A percentile compares a stretch with the other conserved stretches of the same genome.
Evolutionary conservation across 1,284 basidiomycete genomes (phyloP).

Genomic region (Melampsora larici-populina): DNA sequence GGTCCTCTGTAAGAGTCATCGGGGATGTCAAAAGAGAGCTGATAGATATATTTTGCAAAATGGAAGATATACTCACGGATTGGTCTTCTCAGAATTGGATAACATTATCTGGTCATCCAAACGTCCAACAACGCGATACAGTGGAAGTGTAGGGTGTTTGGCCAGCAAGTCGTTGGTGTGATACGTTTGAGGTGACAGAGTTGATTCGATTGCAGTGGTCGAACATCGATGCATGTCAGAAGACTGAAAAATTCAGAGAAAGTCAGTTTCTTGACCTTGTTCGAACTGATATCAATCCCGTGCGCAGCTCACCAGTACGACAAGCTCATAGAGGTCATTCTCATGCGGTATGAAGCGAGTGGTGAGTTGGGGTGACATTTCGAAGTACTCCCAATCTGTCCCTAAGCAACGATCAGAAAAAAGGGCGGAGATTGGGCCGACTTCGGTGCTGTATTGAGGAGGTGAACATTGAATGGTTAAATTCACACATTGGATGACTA

Average conservation of each 20-base stretch:
- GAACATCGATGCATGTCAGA: neutral
- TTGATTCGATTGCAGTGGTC: neutral
- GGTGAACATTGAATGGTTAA: neutral
- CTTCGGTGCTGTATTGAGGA: slow-evolving; percentile 2
- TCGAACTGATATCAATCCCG: neutral
- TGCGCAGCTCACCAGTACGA: neutral
- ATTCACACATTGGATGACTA: neutral
- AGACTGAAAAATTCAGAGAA: neutral
- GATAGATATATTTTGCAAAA: neutral
- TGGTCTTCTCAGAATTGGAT: slow-evolving; percentile 16
- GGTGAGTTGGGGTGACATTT: slow-evolving; percentile 2
- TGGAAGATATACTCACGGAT: neutral
- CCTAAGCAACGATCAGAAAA: neutral
- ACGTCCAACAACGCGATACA: neutral
- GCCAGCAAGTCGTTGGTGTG: slow-evolving; percentile 3
- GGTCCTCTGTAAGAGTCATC: neutral
- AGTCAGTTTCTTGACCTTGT: neutral
- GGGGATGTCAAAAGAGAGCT: neutral
- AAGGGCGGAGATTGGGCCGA: neutral
- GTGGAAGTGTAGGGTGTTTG: neutral
- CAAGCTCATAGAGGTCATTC: neutral
- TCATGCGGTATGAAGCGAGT: neutral
- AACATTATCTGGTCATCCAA: slow-evolving; percentile 11
- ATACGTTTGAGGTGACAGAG: neutral
- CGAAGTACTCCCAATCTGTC: no score